Percentiles rank a stretch among this genome's conserved stretches.
phyloP scores from a whole-genome alignment of 176 grass and related monocot species.

The Raddia distichophylla region DNA sequence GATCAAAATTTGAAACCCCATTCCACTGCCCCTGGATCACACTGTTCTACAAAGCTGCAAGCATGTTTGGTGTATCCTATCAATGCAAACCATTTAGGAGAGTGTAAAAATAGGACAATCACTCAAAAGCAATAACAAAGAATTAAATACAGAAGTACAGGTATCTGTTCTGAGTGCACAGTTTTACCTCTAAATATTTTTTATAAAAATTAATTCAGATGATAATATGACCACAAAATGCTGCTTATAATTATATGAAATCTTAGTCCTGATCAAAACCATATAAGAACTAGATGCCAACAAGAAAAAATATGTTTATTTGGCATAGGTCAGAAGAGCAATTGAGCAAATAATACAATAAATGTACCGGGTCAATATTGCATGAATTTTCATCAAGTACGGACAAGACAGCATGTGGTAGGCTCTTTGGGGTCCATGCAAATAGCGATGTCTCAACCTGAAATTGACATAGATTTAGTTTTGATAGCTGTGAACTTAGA shows the following conservation, averaged over 20 bases:
- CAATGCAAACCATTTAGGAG: slow-evolving; percentile 8
- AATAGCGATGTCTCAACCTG: slow-evolving; percentile 93
- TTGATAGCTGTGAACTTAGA: slow-evolving; percentile 9
- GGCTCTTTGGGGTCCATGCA: slow-evolving; percentile 73
- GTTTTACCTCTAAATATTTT: slow-evolving; percentile 17
- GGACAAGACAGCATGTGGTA: slow-evolving; percentile 67
- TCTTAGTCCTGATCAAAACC: not conserved
- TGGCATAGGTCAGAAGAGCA: slow-evolving; percentile 14
- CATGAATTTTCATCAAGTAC: slow-evolving; percentile 72
- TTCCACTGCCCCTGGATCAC: not conserved
- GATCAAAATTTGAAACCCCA: not conserved
- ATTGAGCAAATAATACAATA: slow-evolving; percentile 21
- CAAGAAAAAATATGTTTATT: slow-evolving; percentile 11
- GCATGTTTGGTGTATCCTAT: not conserved
- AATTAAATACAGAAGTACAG: slow-evolving; percentile 25
- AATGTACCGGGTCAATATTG: slow-evolving; percentile 67
- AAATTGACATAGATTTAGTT: slow-evolving; percentile 39
- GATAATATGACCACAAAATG: not conserved
- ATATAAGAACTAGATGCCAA: not conserved
- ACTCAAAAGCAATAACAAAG: slow-evolving; percentile 19
- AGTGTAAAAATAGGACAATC: slow-evolving; percentile 1
- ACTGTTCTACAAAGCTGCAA: not conserved
- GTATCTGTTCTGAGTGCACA: not conserved
- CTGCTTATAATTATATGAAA: slow-evolving; percentile 17
- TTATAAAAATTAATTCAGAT: not conserved